Conservation (phyloP, 805 yeast genomes). For the Candida boidinii region DNA sequence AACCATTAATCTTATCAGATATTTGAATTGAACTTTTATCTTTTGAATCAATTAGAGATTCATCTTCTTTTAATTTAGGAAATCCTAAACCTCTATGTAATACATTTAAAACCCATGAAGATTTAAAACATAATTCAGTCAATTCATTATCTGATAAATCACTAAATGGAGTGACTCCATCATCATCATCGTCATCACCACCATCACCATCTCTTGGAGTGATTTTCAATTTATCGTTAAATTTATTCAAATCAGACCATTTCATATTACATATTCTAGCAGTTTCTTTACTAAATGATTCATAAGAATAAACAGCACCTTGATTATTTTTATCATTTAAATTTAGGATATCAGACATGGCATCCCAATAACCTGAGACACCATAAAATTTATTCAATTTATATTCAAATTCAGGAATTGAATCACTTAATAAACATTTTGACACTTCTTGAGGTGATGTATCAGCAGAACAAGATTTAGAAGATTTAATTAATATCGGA, state of each 20-base stretch:
- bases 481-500: constrained; percentile 28
- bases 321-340: constrained; percentile 19
- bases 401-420: constrained; percentile 50
- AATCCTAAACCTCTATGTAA: constrained; percentile 55
- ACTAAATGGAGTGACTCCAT: constrained; percentile 8
- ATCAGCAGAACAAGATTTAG: constrained; percentile 10
- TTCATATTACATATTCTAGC: constrained; percentile 37
- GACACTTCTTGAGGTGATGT: constrained; percentile 21
- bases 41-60: constrained; percentile 11
- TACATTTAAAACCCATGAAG: constrained; percentile 49
- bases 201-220: too few species aligned
- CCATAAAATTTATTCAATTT: constrained; percentile 51
- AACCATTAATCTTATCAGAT: constrained; percentile 61
- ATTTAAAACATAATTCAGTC: constrained; percentile 49
- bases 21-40: constrained; percentile 29
- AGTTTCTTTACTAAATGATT: constrained; percentile 34
- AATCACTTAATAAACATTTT: constrained; percentile 43
- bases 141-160: constrained; percentile 36
- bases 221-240: constrained; percentile 20
- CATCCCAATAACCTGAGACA: constrained; percentile 63
- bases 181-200: constrained; percentile 7
- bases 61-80: constrained; percentile 35
- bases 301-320: constrained; percentile 36
- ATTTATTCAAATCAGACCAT: constrained; percentile 26
- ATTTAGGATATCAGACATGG: constrained; percentile 37